Percentiles rank a stretch among this genome's conserved stretches.
These are phyloP conservation scores for Thecaphora thlaspeos DNA, from an alignment of 1,284 basidiomycete genomes.

Conservation along the genomic window DNA sequence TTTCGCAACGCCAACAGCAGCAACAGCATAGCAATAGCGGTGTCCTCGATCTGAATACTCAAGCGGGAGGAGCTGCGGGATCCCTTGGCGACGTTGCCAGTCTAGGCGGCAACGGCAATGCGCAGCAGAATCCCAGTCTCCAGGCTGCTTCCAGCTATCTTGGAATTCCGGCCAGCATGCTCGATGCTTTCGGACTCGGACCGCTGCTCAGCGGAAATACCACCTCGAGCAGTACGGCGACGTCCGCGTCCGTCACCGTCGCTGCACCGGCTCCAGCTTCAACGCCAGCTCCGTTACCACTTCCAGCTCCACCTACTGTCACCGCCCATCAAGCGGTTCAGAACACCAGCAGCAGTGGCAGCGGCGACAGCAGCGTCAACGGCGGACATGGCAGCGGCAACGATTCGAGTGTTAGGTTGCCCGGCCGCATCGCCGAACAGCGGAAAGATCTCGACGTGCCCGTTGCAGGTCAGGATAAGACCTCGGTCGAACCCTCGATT, in stretches of 20 bases:
- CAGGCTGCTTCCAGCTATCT: constrained; percentile 23
- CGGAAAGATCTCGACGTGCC: constrained; percentile 4
- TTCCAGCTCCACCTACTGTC: no score
- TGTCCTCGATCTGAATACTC: no score
- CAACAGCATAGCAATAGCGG: constrained; percentile 1
- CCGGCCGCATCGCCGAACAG: not conserved
- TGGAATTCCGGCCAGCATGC: constrained; percentile 25
- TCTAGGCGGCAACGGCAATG: constrained; percentile 10
- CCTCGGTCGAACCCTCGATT: no score
- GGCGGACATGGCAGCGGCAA: no score
- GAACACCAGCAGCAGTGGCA: no score
- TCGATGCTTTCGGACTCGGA: constrained; percentile 24
- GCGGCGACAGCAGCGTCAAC: not conserved
- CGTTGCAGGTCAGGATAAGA: constrained; percentile 13
- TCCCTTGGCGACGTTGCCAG: constrained; percentile 4
- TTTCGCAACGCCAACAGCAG: constrained; percentile 4
- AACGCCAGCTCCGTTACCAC: no score
- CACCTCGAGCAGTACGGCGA: no score
- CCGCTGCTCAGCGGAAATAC: not conserved
- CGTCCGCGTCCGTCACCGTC: no score
- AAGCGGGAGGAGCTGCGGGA: constrained; percentile 10
- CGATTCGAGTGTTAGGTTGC: no score
- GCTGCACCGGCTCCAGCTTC: no score
- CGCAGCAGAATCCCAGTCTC: constrained; percentile 20
- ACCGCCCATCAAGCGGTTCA: no score